Evolutionary conservation across 1,139 yeast genomes (phyloP).

Genomic region (Magnusiomyces sp.): DNA sequence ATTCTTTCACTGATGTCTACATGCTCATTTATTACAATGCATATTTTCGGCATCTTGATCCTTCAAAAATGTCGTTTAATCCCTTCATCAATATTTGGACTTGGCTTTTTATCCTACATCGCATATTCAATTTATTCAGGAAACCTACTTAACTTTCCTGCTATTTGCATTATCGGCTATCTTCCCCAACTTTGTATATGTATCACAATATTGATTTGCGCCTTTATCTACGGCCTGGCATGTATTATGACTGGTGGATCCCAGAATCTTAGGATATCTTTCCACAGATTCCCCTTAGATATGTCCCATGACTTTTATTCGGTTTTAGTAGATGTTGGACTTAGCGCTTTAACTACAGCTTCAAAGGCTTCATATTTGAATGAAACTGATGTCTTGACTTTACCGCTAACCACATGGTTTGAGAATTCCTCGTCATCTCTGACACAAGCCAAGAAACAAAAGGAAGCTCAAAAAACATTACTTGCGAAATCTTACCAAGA

Average conservation of each 20-base stretch:
- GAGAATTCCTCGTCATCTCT: too few relatives aligned
- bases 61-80: conserved; percentile 48
- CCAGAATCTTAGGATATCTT: conserved; percentile 34
- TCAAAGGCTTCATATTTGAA: conserved; percentile 58
- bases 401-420: conserved; percentile 52
- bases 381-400: conserved; percentile 44
- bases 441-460: not conserved
- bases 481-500: too few relatives aligned
- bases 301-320: conserved; percentile 59
- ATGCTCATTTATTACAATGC: conserved; percentile 48
- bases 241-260: conserved; percentile 49
- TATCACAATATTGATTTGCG: conserved; percentile 43
- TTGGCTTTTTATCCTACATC: conserved; percentile 43
- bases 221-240: conserved; percentile 46
- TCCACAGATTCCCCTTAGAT: conserved; percentile 28
- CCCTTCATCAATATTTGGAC: conserved; percentile 52
- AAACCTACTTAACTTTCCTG: conserved; percentile 42
- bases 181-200: conserved; percentile 53
- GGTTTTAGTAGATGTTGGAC: conserved; percentile 50
- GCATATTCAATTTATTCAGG: conserved; percentile 35
- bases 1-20: conserved; percentile 46
- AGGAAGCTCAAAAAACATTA: too few relatives aligned
- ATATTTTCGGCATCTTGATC: conserved; percentile 48
- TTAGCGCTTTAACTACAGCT: conserved; percentile 56
- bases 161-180: conserved; percentile 46